Conservation (phyloP, 768 basidiomycete species). For the Tricholoma matsutake region DNA sequence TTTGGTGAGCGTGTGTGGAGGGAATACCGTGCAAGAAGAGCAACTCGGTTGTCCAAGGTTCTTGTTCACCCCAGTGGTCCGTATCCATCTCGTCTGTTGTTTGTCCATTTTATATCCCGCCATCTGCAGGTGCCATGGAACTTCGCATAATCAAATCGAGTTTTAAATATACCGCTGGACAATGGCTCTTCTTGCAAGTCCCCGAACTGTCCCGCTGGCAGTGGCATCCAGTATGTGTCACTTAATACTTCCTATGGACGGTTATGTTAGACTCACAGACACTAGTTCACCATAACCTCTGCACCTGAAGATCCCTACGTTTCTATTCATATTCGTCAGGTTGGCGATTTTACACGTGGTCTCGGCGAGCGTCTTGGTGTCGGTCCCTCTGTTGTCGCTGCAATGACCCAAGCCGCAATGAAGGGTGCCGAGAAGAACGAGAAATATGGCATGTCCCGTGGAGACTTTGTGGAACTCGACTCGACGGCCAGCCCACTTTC, state of each 20-base stretch:
- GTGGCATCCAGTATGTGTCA: slow-evolving; percentile 89
- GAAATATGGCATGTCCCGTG: slow-evolving; percentile 45
- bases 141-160: slow-evolving; percentile 88
- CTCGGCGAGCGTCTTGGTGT: slow-evolving; percentile 87
- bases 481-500: slow-evolving; percentile 40
- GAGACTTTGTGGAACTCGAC: slow-evolving; percentile 81
- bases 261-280: slow-evolving; percentile 5
- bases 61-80: slow-evolving; percentile 85
- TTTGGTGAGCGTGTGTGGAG: slow-evolving; percentile 84
- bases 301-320: slow-evolving; percentile 94
- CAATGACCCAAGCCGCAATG: slow-evolving; percentile 77
- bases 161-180: slow-evolving; percentile 88
- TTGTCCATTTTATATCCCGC: slow-evolving; percentile 1
- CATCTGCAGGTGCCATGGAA: slow-evolving; percentile 76
- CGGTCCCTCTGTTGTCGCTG: slow-evolving; percentile 70
- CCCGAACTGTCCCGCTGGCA: slow-evolving; percentile 82
- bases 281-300: slow-evolving; percentile 90
- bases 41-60: slow-evolving; percentile 81
- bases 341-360: slow-evolving; percentile 81
- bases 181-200: slow-evolving; percentile 89
- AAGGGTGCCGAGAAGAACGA: slow-evolving; percentile 69
- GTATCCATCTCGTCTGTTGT: slow-evolving; percentile 16
- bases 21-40: slow-evolving; percentile 74
- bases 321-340: slow-evolving; percentile 90
- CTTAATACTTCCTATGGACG: not conserved